Conservation (phyloP, 2,329 filamentous ascomycete genomes). For the Colletotrichum caudatum region DNA sequence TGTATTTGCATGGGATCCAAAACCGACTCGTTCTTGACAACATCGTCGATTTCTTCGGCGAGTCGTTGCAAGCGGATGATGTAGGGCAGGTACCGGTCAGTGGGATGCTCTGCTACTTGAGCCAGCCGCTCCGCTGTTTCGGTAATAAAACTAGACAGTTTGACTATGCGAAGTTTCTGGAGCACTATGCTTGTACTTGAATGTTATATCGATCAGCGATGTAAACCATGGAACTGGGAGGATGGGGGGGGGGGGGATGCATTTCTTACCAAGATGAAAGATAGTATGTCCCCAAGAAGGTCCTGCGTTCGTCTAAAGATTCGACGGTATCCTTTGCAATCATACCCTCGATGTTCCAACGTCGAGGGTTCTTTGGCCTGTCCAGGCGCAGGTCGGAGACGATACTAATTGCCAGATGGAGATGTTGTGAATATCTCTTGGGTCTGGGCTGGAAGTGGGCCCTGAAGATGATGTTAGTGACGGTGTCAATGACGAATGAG, state of each 20-base stretch:
- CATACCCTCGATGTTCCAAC: slow-evolving; percentile 47
- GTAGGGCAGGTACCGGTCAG: slow-evolving; percentile 48
- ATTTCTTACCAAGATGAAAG: slow-evolving; percentile 48
- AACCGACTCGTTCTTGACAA: slow-evolving; percentile 41
- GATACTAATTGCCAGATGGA: slow-evolving; percentile 49
- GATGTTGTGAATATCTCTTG: slow-evolving; percentile 48
- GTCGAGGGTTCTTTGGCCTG: slow-evolving; percentile 45
- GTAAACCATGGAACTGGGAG: no score
- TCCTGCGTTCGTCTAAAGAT: slow-evolving; percentile 47
- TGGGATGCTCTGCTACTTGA: slow-evolving; percentile 31
- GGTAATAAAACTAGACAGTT: slow-evolving; percentile 47
- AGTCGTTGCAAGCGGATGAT: slow-evolving; percentile 49
- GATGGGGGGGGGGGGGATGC: no score
- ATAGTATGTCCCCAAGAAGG: slow-evolving; percentile 49
- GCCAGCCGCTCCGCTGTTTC: slow-evolving; percentile 46
- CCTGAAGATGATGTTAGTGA: slow-evolving; percentile 42
- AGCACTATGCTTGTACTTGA: slow-evolving; percentile 47
- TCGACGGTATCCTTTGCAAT: slow-evolving; percentile 7
- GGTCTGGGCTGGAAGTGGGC: slow-evolving; percentile 50
- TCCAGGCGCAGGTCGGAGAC: slow-evolving; percentile 50
- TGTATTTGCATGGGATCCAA: slow-evolving; percentile 36
- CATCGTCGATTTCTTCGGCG: slow-evolving; percentile 49
- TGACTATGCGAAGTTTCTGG: slow-evolving; percentile 49
- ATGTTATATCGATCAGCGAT: neutral
- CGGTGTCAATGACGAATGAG: neutral